Evolutionary conservation across 441 rosid species (phyloP), one percentile per base, ranked within the genome.

Genomic region (California macrophylla): DNA sequence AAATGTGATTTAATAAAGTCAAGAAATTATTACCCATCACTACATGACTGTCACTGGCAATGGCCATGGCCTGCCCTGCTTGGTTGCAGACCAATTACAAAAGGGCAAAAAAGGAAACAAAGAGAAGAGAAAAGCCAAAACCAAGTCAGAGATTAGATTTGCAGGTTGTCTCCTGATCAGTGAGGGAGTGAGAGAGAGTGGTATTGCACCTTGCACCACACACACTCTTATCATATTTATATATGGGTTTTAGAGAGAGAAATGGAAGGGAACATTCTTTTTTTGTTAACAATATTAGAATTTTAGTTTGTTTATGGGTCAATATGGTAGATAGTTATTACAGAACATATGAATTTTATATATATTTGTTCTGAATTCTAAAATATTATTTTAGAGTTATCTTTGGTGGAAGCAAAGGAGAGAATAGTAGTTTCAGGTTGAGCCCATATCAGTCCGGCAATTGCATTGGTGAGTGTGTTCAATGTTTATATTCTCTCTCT

Each of bases 81-180:
- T 30, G 34, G 34, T 6, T 30, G 34, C 34, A 30, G 34, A 30
- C 34, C 34, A 4, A 40, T 6, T 1, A 40, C 47, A 40, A 2
- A 47, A 47, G 56, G 47, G 47, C 47, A 40, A 47, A 47, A 47
- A 47, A 2, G 56, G 56, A 47, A 47, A 47, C 6, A 4, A 47
- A 47, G n/a, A 12, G 15, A 47, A 16, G 47, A 40, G 47, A 40
- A 40, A 12, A 0, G 47, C 47, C 47, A 40, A 40, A 47, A 47
- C 20, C 5, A 1, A 47, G 56, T 3, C 56, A 47, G 56, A 47
- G 56, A 47, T 47, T 16, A 47, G 56, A 47, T 47, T 47, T 47
- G 56, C 56, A 47, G 56, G 56, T 47, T 47, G 56, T 47, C 56
- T 47, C 56, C 56, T 47, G 20, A 47, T 47, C 56, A 47, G 56